Conservation (phyloP, 306 rosid species). For the Dalbergia cochinchinensis region DNA sequence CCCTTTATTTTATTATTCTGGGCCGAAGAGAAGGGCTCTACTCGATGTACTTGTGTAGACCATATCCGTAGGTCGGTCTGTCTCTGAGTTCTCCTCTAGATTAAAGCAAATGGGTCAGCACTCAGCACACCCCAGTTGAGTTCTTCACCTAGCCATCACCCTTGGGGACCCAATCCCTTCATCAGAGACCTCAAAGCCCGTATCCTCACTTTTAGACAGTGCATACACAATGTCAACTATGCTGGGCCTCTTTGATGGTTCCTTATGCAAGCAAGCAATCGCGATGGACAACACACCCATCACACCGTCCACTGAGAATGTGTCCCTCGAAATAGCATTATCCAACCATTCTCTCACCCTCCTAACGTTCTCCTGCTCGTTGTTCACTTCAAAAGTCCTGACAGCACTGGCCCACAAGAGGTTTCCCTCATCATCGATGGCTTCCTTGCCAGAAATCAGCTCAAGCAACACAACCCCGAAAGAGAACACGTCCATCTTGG, state of each 20-base stretch:
- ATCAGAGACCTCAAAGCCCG: constrained; percentile 72
- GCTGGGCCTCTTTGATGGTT: constrained; percentile 80
- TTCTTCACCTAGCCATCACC: constrained; percentile 60
- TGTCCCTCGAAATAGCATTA: constrained; percentile 52
- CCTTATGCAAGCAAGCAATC: constrained; percentile 74
- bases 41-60: not conserved
- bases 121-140: not conserved
- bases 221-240: constrained; percentile 89
- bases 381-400: constrained; percentile 58
- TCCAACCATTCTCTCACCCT: constrained; percentile 75
- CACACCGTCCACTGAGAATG: constrained; percentile 71
- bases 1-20: not conserved
- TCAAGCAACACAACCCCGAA: constrained; percentile 91
- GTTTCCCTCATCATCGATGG: constrained; percentile 66
- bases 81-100: too few species aligned
- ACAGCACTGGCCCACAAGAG: constrained; percentile 61
- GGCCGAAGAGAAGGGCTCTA: not conserved
- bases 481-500: constrained; percentile 90
- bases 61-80: too few species aligned
- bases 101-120: not conserved
- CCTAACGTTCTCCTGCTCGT: constrained; percentile 59
- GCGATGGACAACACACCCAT: constrained; percentile 66
- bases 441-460: constrained; percentile 76
- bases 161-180: constrained; percentile 60
- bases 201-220: constrained; percentile 74